These are phyloP conservation scores for Oehlia diaphana DNA, from an alignment of 192 early-diverging fungal genomes.

Conservation along the genomic window DNA sequence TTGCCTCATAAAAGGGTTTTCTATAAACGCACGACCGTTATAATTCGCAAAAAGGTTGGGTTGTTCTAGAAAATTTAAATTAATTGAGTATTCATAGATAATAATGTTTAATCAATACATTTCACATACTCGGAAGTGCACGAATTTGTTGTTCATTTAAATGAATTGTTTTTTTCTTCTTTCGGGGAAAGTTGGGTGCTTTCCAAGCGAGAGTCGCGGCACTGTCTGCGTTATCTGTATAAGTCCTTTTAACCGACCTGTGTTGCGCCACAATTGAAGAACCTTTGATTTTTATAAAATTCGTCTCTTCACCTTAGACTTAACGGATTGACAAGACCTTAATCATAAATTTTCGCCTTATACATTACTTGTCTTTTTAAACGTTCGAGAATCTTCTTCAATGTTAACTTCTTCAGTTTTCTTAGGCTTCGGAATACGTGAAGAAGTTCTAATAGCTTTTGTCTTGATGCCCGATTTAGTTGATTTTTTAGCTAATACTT, in stretches of 20 bases:
- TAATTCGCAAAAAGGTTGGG: not conserved
- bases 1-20: conserved; percentile 7
- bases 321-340: not conserved
- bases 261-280: not conserved
- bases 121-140: not conserved
- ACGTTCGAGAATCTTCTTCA: not conserved
- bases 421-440: not conserved
- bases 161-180: not conserved
- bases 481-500: not conserved
- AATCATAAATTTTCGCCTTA: not conserved
- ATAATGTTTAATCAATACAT: not conserved
- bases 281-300: not conserved
- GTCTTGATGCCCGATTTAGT: not conserved
- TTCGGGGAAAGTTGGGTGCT: not conserved
- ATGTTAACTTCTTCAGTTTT: not conserved
- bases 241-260: conserved; percentile 1
- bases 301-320: too few relatives aligned
- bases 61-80: not conserved
- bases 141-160: conserved; percentile 3
- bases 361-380: not conserved
- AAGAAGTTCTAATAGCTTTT: not conserved
- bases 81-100: not conserved
- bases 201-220: not conserved
- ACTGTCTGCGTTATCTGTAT: not conserved
- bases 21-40: conserved; percentile 2